Percentiles rank a stretch among this genome's conserved stretches.
These are phyloP conservation scores for Aspergillus sp. DNA, from an alignment of 2,329 filamentous ascomycete genomes.

Conservation along the genomic window DNA sequence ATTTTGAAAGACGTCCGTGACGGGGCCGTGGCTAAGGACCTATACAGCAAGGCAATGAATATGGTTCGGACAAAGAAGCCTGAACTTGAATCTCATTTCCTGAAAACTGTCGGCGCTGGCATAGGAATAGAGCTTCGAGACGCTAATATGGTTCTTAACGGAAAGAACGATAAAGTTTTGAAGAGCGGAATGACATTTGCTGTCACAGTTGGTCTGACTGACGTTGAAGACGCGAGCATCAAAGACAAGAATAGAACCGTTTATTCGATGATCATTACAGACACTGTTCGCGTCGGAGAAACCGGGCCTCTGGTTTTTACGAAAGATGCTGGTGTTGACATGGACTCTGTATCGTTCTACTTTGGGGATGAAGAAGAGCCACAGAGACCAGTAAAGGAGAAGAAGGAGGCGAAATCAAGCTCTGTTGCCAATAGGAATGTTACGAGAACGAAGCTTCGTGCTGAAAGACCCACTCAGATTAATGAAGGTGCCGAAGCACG, in stretches of 20 bases:
- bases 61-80: conserved; percentile 88
- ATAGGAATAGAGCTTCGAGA: conserved; percentile 93
- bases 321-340: conserved; percentile 84
- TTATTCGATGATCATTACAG: conserved; percentile 87
- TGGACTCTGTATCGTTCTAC: conserved; percentile 96
- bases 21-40: conserved; percentile 80
- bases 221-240: conserved; percentile 81
- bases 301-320: conserved; percentile 77
- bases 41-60: conserved; percentile 82
- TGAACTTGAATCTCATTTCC: conserved; percentile 90
- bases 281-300: conserved; percentile 85
- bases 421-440: conserved; percentile 94
- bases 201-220: conserved; percentile 84
- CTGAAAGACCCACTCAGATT: conserved; percentile 81
- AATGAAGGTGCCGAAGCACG: conserved; percentile 88
- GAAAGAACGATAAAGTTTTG: conserved; percentile 77
- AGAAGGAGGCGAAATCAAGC: conserved; percentile 76
- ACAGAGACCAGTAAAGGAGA: conserved; percentile 77
- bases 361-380: conserved; percentile 93
- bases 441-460: conserved; percentile 86
- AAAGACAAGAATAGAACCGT: conserved; percentile 87
- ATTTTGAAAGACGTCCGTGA: conserved; percentile 89
- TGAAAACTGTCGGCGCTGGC: conserved; percentile 87
- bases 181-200: conserved; percentile 98
- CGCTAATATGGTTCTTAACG: conserved; percentile 77